Evolutionary conservation across 257 asterid genomes (phyloP), one percentile per base, ranked within the genome.

Genomic region (Dorcoceras hygrometricum): DNA sequence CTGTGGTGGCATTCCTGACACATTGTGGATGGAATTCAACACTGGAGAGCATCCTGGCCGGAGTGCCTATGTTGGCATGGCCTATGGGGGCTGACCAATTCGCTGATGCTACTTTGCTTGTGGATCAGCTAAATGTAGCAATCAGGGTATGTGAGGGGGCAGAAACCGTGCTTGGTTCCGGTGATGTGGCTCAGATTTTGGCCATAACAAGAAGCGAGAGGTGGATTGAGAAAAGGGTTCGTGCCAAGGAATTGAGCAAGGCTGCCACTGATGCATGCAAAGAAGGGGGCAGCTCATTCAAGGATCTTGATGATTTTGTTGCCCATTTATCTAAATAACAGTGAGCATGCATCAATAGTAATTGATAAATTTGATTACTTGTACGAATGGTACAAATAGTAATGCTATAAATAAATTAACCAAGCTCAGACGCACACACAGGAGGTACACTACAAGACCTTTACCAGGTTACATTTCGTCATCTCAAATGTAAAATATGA

Each of bases 61-160:
- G 96, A 2, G 86, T 86, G 63, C 89, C 93, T 0, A 76, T 88
- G 90, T 65, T 88, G 57, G 76, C 91, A 0, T 90, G 97, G 97
- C 93, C 97, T 0, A 90, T 90, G 97, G 76, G 85, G 0, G 97
- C 96, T 0, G 97, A 91, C 27, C 95, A 91, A 34, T 91, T 59
- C 26, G 2, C 75, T 12, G 75, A 91, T 18, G 87, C 97, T 0
- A 82, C 83, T 6, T 31, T 88, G 67, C 24, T 91, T 65, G 95
- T 82, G 53, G 94, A 88, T 16, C 77, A 87, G 36, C 54, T 84
- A 58, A 80, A 67, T 36, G 72, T 91, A 1, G 96, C 88, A 1
- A 32, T 75, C 32, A 80, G 84, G 62, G 85, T 84, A 18, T 83
- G 94, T 48, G 91, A 88, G 36, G 96, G 96, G 69, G 85, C 27